These are phyloP conservation scores for Zea mays DNA, from an alignment of 176 grass and related monocot species.

Conservation along the genomic window Zm-B73-REFERENCE-NAM-5.0 NC_050101.1:19195501-19196000, in stretches of 20 bases:
- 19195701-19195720: background rate
- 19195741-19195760: conserved; percentile 40
- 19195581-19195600: no score
- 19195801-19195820: conserved; percentile 30
- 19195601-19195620: no score
- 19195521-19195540: no score
- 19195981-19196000: conserved; percentile 18
- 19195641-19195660: no score
- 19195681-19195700: conserved; percentile 26
- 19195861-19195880: background rate
- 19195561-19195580: no score
- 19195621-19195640: no score
- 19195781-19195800: conserved; percentile 44
- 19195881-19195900: conserved; percentile 15
- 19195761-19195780: background rate
- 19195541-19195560: no score
- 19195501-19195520: no score
- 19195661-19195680: conserved; percentile 30
- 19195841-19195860: background rate
- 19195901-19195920: background rate
- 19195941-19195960: conserved; percentile 81
- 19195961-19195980: conserved; percentile 98
- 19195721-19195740: background rate
- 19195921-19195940: conserved; percentile 62
- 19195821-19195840: background rate